Evolutionary conservation across 768 basidiomycete species (phyloP), one percentile per base, ranked within the genome.

Genomic region (Vararia minispora): DNA sequence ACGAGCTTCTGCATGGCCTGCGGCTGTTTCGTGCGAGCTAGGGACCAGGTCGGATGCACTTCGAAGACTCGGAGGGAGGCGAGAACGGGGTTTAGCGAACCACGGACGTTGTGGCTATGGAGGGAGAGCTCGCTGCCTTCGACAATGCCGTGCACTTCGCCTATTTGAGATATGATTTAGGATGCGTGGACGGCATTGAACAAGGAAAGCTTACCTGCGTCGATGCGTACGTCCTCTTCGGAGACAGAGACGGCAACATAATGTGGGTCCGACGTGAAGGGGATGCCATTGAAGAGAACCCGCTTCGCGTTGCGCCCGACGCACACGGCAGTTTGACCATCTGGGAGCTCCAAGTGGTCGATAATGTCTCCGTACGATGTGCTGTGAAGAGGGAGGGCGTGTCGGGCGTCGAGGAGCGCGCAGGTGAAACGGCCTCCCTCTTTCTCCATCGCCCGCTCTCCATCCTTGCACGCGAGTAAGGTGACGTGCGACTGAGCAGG

Each of bases 371-470:
- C 45, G 46, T 72, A 77, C 9, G 70, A 67, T 4, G 70, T 63
- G 38, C 63, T 64, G 46, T 81, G 76, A 18, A 82, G 60, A 1
- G 74, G 66, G 13, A 63, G 50, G 26, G 55, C 54, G 24, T 65
- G 57, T 33, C 62, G 65, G 14, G 68, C 60, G 21, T 66, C 58
- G 14, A 82, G 56, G 25, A 83, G 62, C n/a, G 62, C 60, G 29
- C 55, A 58, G 3, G 79, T 83, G 49, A 83, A 74, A 43, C 59
- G 63, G 2, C 80, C 79, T 6, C 79, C 78, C 24, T 69, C 65
- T 47, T 76, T 78, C 48, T 83, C 80, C 7, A 60, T 51, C 10
- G 80, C 80, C 37, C 63, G 64, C 43, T 70, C 71, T 4, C 66
- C 74, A 5, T 67, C 58, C 17, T 62, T 58, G 44, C 74, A 77